These are phyloP conservation scores for Termitomyces sp. DNA, from an alignment of 768 basidiomycete species.

Conservation along the genomic window DNA sequence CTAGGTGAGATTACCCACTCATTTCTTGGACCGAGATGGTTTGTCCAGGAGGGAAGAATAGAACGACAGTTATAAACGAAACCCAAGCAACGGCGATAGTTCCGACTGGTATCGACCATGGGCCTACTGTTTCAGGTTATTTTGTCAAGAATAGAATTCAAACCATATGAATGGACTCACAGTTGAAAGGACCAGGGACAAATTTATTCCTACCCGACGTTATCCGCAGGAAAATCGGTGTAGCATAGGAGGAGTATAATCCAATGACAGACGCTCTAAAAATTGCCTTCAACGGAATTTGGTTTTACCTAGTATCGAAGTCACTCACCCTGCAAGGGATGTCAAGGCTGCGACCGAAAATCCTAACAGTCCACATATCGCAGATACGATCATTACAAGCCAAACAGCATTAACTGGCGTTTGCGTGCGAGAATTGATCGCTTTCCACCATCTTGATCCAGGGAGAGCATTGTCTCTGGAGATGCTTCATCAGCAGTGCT, in stretches of 20 bases:
- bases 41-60: background rate
- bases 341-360: constrained; percentile 61
- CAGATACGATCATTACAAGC: constrained; percentile 59
- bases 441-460: constrained; percentile 68
- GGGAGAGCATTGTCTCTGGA: constrained; percentile 65
- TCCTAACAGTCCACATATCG: constrained; percentile 58
- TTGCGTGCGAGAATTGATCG: constrained; percentile 51
- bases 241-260: constrained; percentile 62
- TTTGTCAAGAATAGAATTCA: background rate
- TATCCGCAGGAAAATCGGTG: constrained; percentile 68
- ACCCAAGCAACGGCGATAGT: background rate
- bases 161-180: background rate
- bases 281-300: constrained; percentile 15
- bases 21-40: background rate
- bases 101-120: background rate
- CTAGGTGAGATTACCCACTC: background rate
- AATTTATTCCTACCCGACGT: constrained; percentile 62
- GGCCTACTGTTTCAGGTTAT: too few species aligned
- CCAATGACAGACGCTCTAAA: constrained; percentile 69
- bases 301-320: background rate
- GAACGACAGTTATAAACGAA: background rate
- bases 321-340: constrained; percentile 28
- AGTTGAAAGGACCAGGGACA: constrained; percentile 36
- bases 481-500: background rate
- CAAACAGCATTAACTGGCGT: constrained; percentile 77